Conservation (phyloP, 176 grass and related monocot genomes). For the Secale cereale region DNA sequence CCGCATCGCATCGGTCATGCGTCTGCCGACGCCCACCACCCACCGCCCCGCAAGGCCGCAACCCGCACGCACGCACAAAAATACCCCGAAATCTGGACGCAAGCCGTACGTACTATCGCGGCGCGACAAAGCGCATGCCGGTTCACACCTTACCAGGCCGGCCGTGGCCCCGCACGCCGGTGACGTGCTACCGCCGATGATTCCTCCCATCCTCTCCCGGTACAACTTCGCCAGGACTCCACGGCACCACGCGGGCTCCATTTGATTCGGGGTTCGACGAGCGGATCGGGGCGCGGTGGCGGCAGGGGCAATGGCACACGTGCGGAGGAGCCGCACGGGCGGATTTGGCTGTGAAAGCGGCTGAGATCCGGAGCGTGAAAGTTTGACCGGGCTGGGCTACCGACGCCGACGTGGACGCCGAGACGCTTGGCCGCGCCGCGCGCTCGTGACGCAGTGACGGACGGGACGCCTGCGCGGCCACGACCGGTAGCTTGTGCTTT, state of each 20-base stretch:
- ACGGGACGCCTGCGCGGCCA: slow-evolving; percentile 12
- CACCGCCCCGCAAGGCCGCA: neutral
- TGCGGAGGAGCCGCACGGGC: neutral
- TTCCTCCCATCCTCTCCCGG: neutral
- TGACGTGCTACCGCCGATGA: neutral
- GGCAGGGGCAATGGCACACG: slow-evolving; percentile 10
- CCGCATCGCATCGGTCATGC: neutral
- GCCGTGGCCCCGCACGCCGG: neutral
- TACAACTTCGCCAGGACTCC: neutral
- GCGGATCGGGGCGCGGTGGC: neutral
- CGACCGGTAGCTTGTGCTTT: neutral
- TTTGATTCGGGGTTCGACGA: neutral
- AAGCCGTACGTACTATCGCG: neutral
- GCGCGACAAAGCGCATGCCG: slow-evolving; percentile 32
- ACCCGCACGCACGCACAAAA: neutral
- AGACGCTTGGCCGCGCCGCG: neutral
- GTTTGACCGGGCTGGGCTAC: slow-evolving; percentile 22
- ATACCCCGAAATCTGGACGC: neutral
- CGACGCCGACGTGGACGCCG: neutral
- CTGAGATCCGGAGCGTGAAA: neutral
- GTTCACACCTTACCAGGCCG: slow-evolving; percentile 29
- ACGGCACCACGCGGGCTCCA: neutral
- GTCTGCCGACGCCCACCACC: slow-evolving; percentile 1
- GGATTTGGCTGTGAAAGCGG: neutral
- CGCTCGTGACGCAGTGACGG: neutral